Percentiles rank a stretch among this genome's conserved stretches.
Evolutionary conservation across 2,329 filamentous ascomycete species (phyloP).

Genomic region (Colletotrichum liriopes): DNA sequence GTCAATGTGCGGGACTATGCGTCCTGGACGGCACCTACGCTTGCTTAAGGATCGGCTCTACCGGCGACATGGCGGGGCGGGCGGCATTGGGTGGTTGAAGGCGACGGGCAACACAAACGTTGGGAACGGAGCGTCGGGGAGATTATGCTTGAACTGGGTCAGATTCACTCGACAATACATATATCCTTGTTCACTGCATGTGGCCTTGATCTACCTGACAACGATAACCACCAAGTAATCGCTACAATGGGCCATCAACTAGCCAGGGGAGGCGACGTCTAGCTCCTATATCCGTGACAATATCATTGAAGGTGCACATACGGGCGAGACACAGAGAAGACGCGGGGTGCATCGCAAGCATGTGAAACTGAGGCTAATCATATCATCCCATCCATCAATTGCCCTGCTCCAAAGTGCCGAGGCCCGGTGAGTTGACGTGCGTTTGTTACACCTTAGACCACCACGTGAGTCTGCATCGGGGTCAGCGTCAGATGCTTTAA

Average conservation of each 20-base stretch:
- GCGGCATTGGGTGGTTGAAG: background rate
- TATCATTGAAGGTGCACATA: background rate
- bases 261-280: background rate
- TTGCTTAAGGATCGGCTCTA: constrained; percentile 9
- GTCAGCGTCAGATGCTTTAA: background rate
- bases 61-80: background rate
- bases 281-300: background rate
- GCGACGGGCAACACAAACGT: background rate
- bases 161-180: background rate
- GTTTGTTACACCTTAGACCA: background rate
- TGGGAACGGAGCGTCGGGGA: constrained; percentile 8
- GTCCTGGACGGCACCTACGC: constrained; percentile 15
- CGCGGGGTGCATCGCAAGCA: background rate
- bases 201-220: background rate
- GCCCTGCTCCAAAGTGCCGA: background rate
- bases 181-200: background rate
- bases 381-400: background rate
- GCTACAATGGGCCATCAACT: background rate
- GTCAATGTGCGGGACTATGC: constrained; percentile 33
- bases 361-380: constrained; percentile 10
- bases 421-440: background rate
- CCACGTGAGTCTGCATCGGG: constrained; percentile 1
- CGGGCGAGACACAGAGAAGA: background rate
- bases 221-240: background rate
- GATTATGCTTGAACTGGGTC: background rate